Conservation (phyloP, 2,329 filamentous ascomycete genomes). For the Cytospora piceicola region DNA sequence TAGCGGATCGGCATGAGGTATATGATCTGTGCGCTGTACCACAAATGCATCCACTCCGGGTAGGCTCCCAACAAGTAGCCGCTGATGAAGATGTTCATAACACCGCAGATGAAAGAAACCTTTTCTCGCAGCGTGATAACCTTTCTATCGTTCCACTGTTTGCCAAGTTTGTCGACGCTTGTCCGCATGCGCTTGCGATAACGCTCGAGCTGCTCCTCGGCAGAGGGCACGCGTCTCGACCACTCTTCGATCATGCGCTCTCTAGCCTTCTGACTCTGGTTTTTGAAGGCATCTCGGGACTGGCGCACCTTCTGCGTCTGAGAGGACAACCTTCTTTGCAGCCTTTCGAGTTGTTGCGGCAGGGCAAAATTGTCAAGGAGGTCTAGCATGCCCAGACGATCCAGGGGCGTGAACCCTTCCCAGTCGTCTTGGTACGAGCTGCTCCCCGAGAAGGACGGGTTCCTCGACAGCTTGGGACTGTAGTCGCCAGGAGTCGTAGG, state of each 20-base stretch:
- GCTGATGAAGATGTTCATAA: slow-evolving; percentile 96
- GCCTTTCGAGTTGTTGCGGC: slow-evolving; percentile 85
- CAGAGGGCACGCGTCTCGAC: slow-evolving; percentile 81
- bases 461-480: slow-evolving; percentile 70
- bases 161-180: slow-evolving; percentile 84
- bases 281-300: slow-evolving; percentile 80
- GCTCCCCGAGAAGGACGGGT: slow-evolving; percentile 80
- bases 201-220: slow-evolving; percentile 90
- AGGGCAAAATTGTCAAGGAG: slow-evolving; percentile 92
- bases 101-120: slow-evolving; percentile 91
- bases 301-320: slow-evolving; percentile 85
- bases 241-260: slow-evolving; percentile 92
- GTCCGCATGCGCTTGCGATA: slow-evolving; percentile 86
- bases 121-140: slow-evolving; percentile 90
- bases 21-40: slow-evolving; percentile 85
- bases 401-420: slow-evolving; percentile 83
- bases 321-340: slow-evolving; percentile 79
- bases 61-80: slow-evolving; percentile 89
- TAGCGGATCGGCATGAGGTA: slow-evolving; percentile 98
- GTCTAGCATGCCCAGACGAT: slow-evolving; percentile 89
- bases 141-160: slow-evolving; percentile 86
- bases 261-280: slow-evolving; percentile 75
- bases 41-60: slow-evolving; percentile 85
- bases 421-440: slow-evolving; percentile 88
- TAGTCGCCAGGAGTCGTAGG: slow-evolving; percentile 45